These are phyloP conservation scores for Bauhinia variegata DNA, from an alignment of 306 rosid species.

Conservation along the genomic window DNA sequence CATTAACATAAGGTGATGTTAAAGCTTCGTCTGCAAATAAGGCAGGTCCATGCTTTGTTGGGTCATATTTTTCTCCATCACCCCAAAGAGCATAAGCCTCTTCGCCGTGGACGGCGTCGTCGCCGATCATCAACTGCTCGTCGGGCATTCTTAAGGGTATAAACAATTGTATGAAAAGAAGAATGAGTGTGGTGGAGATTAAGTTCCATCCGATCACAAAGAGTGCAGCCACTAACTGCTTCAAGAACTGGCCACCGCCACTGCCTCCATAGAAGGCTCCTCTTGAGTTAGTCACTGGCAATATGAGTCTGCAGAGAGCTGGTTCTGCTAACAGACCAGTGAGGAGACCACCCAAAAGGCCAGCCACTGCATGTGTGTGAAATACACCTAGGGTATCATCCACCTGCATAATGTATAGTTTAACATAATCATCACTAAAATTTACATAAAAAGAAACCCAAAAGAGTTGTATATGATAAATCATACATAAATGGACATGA, in stretches of 20 bases:
- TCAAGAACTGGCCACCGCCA: conserved; percentile 73
- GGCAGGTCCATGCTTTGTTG: conserved; percentile 65
- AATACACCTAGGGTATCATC: conserved; percentile 94
- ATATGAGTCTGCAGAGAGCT: conserved; percentile 56
- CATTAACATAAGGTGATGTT: conserved; percentile 73
- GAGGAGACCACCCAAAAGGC: conserved; percentile 82
- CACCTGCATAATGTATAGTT: conserved; percentile 43
- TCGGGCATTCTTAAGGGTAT: conserved; percentile 91
- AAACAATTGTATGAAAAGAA: conserved; percentile 60
- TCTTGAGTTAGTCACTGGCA: conserved; percentile 58
- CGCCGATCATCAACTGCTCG: conserved; percentile 78
- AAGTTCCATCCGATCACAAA: conserved; percentile 86
- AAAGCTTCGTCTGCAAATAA: conserved; percentile 23
- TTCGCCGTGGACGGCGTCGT: conserved; percentile 95
- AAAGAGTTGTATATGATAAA: too few relatives aligned
- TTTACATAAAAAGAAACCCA: too few relatives aligned
- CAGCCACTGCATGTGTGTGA: conserved; percentile 98
- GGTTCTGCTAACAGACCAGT: conserved; percentile 96
- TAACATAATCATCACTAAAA: not conserved
- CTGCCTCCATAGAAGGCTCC: conserved; percentile 86
- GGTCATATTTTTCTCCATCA: conserved; percentile 90
- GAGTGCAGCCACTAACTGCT: conserved; percentile 73
- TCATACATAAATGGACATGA: too few relatives aligned
- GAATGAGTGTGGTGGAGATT: conserved; percentile 79
- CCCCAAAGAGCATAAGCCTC: conserved; percentile 99